Conservation (phyloP, 139 green algal species). For the Coelastrella sp. region DNA sequence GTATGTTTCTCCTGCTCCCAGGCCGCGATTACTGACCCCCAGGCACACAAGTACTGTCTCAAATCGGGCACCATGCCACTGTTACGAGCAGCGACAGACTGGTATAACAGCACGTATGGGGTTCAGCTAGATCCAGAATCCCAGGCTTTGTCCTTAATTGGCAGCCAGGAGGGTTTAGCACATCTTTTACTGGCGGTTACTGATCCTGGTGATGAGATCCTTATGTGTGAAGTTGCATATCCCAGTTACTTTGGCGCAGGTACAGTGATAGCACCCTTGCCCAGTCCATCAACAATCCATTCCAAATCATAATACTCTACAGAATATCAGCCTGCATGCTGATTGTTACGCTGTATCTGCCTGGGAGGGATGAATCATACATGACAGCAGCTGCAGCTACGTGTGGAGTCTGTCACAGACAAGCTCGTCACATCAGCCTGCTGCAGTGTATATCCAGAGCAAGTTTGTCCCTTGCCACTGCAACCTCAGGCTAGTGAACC, state of each 20-base stretch:
- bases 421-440: too few relatives aligned
- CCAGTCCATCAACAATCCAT: too few relatives aligned
- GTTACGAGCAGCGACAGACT: constrained; percentile 45
- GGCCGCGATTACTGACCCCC: constrained; percentile 54
- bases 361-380: too few relatives aligned
- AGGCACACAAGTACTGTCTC: constrained; percentile 62
- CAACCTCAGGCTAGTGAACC: too few relatives aligned
- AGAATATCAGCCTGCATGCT: too few relatives aligned
- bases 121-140: constrained; percentile 47
- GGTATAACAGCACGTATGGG: constrained; percentile 47
- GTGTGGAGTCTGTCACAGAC: too few relatives aligned
- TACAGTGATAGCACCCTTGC: too few relatives aligned
- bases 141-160: constrained; percentile 62
- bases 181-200: constrained; percentile 64
- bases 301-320: too few relatives aligned
- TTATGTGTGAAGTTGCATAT: constrained; percentile 60
- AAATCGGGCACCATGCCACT: constrained; percentile 62
- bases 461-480: neutral
- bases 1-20: constrained; percentile 16
- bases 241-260: constrained; percentile 61
- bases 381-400: too few relatives aligned
- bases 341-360: too few relatives aligned
- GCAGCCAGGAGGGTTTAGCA: constrained; percentile 49
- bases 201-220: constrained; percentile 57
- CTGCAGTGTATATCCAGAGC: neutral